These are phyloP conservation scores for Agaricales sp. DNA, from an alignment of 1,284 basidiomycete genomes.

Conservation along the genomic window DNA sequence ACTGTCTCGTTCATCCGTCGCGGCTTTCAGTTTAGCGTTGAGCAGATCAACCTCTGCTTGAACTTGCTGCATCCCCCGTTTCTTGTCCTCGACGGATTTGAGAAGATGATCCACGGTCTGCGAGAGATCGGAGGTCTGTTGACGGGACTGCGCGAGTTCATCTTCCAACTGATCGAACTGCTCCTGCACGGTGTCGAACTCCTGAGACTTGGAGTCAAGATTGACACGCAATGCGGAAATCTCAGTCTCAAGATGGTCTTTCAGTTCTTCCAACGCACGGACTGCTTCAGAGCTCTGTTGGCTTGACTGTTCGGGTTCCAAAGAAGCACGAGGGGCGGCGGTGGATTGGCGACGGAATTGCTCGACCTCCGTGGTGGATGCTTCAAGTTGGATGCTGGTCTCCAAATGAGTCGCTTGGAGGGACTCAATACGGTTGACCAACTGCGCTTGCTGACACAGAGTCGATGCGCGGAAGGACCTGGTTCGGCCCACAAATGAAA, in stretches of 20 bases:
- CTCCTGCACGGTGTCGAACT: background rate
- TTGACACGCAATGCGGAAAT: background rate
- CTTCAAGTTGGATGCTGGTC: background rate
- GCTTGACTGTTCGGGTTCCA: background rate
- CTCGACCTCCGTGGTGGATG: background rate
- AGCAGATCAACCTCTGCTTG: slow-evolving; percentile 15
- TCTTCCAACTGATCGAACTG: background rate
- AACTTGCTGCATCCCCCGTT: slow-evolving; percentile 17
- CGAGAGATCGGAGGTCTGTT: background rate
- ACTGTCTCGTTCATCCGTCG: slow-evolving; percentile 21
- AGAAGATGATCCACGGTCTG: background rate
- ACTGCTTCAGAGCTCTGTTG: background rate
- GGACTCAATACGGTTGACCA: background rate
- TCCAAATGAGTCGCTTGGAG: background rate
- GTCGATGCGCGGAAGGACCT: slow-evolving; percentile 6
- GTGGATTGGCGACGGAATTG: background rate
- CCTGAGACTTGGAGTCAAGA: background rate
- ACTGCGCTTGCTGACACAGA: background rate
- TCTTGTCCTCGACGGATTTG: slow-evolving; percentile 15
- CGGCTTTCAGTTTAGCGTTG: slow-evolving; percentile 22
- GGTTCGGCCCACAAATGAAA: slow-evolving; percentile 20
- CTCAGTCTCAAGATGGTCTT: background rate
- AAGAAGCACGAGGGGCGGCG: background rate
- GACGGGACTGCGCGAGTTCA: background rate
- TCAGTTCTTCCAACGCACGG: slow-evolving; percentile 4